Conservation (phyloP, 164 flowering plant genomes). For the Vitis rupestris region DNA sequence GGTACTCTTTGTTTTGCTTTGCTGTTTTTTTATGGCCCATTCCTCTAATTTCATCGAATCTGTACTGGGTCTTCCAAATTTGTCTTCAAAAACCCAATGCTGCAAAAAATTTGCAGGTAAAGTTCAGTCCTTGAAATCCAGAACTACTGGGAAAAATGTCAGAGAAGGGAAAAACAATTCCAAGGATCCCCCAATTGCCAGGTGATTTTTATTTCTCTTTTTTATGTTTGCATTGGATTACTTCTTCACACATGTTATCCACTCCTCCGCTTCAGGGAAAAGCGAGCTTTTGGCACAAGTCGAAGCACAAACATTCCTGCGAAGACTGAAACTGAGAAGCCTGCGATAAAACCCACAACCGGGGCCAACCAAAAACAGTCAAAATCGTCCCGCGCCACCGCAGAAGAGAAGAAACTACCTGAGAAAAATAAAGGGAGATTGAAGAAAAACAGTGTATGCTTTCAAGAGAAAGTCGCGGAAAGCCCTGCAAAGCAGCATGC, state of each 20-base stretch:
- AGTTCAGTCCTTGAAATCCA: constrained; percentile 5
- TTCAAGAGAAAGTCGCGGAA: constrained; percentile 15
- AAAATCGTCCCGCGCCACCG: constrained; percentile 1
- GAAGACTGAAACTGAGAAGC: constrained; percentile 18
- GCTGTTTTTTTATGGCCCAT: too few relatives aligned
- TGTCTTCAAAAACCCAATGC: too few relatives aligned
- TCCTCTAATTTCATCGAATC: too few relatives aligned
- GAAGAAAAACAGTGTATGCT: constrained; percentile 26
- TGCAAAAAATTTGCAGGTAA: constrained; percentile 13
- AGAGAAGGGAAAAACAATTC: constrained; percentile 6
- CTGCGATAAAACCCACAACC: constrained; percentile 11
- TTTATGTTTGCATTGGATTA: background rate
- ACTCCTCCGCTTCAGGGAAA: constrained; percentile 21
- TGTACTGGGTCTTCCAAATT: too few relatives aligned
- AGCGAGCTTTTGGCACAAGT: constrained; percentile 28
- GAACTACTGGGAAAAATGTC: background rate
- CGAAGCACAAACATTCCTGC: constrained; percentile 22
- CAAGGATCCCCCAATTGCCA: constrained; percentile 10
- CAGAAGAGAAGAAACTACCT: constrained; percentile 4
- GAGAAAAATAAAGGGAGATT: background rate
- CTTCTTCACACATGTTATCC: background rate
- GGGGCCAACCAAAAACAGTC: constrained; percentile 1
- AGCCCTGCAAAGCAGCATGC: background rate
- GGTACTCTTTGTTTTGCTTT: too few relatives aligned
- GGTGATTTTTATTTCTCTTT: constrained; percentile 3